Conservation (phyloP, 2,329 filamentous ascomycete species). For the Pseudogymnoascus sp. region DNA sequence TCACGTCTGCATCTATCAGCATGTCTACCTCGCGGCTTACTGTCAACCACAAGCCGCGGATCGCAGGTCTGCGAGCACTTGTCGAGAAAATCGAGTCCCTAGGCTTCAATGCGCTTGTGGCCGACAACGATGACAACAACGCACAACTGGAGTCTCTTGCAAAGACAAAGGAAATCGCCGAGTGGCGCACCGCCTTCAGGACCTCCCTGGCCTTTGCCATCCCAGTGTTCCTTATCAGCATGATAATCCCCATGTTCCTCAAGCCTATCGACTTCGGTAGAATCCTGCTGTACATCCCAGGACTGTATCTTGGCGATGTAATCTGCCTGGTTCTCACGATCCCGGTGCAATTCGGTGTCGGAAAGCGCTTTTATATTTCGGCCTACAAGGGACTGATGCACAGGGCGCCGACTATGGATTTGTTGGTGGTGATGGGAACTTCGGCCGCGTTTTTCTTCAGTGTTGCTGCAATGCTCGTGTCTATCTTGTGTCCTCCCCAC, state of each 20-base stretch:
- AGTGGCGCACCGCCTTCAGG: constrained; percentile 79
- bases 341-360: constrained; percentile 93
- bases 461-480: constrained; percentile 76
- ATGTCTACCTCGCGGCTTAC: constrained; percentile 66
- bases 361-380: constrained; percentile 84
- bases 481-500: constrained; percentile 67
- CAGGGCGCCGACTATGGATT: constrained; percentile 92
- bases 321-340: constrained; percentile 78
- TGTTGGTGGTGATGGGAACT: constrained; percentile 86
- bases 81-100: constrained; percentile 75
- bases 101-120: constrained; percentile 81
- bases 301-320: constrained; percentile 82
- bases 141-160: constrained; percentile 91
- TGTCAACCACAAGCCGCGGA: constrained; percentile 62
- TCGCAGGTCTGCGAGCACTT: constrained; percentile 71
- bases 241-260: constrained; percentile 84
- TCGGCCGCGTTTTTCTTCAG: constrained; percentile 97
- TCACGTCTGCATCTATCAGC: constrained; percentile 66
- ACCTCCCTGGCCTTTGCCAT: constrained; percentile 74
- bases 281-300: constrained; percentile 55
- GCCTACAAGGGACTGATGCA: constrained; percentile 93
- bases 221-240: constrained; percentile 85
- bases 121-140: constrained; percentile 91
- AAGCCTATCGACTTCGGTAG: constrained; percentile 70
- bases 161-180: constrained; percentile 91